Evolutionary conservation across 768 basidiomycete species (phyloP).

Genomic region (Psilocybe cyanescens): DNA sequence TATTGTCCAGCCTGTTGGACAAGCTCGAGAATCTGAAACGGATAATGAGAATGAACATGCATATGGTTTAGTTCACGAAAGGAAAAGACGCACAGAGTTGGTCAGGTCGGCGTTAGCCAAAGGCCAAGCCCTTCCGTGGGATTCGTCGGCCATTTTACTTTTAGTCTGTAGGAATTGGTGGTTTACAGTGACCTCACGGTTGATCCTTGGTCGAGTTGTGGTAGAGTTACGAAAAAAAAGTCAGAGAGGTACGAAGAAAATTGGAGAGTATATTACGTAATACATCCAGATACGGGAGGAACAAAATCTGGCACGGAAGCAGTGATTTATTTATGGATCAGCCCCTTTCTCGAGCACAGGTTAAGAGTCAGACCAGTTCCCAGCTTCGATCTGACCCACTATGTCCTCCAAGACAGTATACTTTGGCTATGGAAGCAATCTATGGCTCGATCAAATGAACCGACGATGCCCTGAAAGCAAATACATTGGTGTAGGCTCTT

Average conservation of each 20-base stretch:
- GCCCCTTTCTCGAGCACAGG: background rate
- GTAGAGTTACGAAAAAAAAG: constrained; percentile 15
- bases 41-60: background rate
- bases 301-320: background rate
- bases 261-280: constrained; percentile 17
- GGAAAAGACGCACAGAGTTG: constrained; percentile 69
- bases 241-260: constrained; percentile 10
- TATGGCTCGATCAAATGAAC: constrained; percentile 54
- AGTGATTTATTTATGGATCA: constrained; percentile 14
- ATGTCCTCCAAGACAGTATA: constrained; percentile 34
- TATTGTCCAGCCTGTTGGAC: constrained; percentile 96
- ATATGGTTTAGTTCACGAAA: constrained; percentile 7
- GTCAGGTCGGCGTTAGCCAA: constrained; percentile 85
- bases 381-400: constrained; percentile 14
- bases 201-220: constrained; percentile 81
- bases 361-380: constrained; percentile 8
- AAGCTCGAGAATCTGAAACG: constrained; percentile 84
- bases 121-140: constrained; percentile 85
- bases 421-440: constrained; percentile 56
- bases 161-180: constrained; percentile 6
- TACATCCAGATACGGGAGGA: background rate
- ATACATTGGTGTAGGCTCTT: constrained; percentile 41
- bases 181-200: constrained; percentile 73
- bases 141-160: constrained; percentile 51
- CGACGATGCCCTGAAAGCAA: constrained; percentile 47